A percentile compares a stretch with the other conserved stretches of the same genome.
Evolutionary conservation across 768 basidiomycete genomes (phyloP).

Genomic region (Scleroderma citrinum): DNA sequence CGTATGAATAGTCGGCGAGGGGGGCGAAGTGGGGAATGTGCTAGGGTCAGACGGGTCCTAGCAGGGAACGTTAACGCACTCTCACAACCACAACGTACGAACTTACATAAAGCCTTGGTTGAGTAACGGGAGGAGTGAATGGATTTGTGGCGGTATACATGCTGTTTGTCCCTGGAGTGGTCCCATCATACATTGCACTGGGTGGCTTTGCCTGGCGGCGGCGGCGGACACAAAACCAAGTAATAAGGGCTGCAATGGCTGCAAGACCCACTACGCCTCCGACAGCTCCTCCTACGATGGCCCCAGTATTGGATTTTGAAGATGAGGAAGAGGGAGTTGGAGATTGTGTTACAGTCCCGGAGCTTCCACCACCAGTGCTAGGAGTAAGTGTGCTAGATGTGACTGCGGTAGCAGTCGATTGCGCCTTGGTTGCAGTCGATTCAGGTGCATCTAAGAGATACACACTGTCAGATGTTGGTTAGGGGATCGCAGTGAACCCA

Average conservation of each 20-base stretch:
- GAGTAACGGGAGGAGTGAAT: conserved; percentile 7
- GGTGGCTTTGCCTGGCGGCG: conserved; percentile 20
- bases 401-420: conserved; percentile 18
- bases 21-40: conserved; percentile 30
- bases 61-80: conserved; percentile 2
- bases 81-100: background rate
- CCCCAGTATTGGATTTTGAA: conserved; percentile 35
- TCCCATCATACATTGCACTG: background rate
- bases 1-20: conserved; percentile 9
- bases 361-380: conserved; percentile 11
- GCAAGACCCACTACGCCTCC: conserved; percentile 47
- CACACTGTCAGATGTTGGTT: background rate
- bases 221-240: conserved; percentile 35
- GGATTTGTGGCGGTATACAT: conserved; percentile 6
- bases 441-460: conserved; percentile 34
- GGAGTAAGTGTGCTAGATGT: conserved; percentile 11
- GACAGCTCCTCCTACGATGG: conserved; percentile 60
- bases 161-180: background rate
- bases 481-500: conserved; percentile 1
- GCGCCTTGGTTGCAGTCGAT: conserved; percentile 33
- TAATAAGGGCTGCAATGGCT: conserved; percentile 31
- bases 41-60: conserved; percentile 34
- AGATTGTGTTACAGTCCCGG: conserved; percentile 4
- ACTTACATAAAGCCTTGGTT: conserved; percentile 28
- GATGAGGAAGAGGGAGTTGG: conserved; percentile 5